A percentile compares a stretch with the other conserved stretches of the same genome.
phyloP scores from a whole-genome alignment of 2,329 filamentous ascomycete species.

The Metarhizium album region DNA sequence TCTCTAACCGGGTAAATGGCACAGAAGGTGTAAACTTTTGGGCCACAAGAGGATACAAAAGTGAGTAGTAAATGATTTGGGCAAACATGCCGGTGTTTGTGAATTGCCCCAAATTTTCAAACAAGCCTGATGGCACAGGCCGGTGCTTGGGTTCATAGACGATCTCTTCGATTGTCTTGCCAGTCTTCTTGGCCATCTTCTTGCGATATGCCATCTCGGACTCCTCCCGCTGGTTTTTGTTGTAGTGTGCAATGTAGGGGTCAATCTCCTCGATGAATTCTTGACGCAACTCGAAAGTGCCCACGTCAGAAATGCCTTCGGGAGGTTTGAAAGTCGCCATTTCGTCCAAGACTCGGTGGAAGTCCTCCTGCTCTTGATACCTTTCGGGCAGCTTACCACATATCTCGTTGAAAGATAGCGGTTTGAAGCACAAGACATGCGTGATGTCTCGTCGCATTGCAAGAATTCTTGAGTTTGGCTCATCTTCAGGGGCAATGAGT shows the following conservation, averaged over 20 bases:
- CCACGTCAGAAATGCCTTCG: conserved; percentile 83
- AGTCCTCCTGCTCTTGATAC: conserved; percentile 79
- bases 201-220: conserved; percentile 82
- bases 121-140: conserved; percentile 65
- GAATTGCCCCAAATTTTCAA: conserved; percentile 65
- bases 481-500: conserved; percentile 57
- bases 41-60: conserved; percentile 69
- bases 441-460: conserved; percentile 81
- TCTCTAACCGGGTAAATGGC: conserved; percentile 73
- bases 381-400: conserved; percentile 78
- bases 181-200: conserved; percentile 78
- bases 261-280: conserved; percentile 83
- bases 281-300: conserved; percentile 84
- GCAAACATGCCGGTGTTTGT: conserved; percentile 78
- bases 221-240: conserved; percentile 93
- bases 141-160: conserved; percentile 84
- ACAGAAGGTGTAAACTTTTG: conserved; percentile 61
- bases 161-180: conserved; percentile 69
- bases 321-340: conserved; percentile 85
- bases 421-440: conserved; percentile 93
- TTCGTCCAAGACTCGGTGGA: conserved; percentile 71
- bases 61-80: conserved; percentile 79
- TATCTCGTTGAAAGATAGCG: conserved; percentile 88
- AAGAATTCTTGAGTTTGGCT: conserved; percentile 52
- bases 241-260: conserved; percentile 92